Conservation (phyloP, 768 basidiomycete genomes). For the Hortiboletus campestris region DNA sequence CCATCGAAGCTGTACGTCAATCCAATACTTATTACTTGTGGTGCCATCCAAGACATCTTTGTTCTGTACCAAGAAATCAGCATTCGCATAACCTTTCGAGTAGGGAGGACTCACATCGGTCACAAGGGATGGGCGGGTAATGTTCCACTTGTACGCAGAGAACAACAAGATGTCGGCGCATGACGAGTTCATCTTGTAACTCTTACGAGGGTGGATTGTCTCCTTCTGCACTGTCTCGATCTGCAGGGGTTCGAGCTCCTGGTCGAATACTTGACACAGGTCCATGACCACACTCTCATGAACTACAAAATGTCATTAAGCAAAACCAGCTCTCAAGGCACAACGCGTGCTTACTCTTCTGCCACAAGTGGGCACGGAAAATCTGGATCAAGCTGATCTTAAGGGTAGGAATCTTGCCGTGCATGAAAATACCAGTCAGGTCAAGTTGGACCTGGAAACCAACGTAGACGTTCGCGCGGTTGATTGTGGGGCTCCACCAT, state of each 20-base stretch:
- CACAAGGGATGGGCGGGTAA: slow-evolving; percentile 90
- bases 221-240: slow-evolving; percentile 99
- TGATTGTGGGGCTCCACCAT: slow-evolving; percentile 99
- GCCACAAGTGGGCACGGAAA: slow-evolving; percentile 99
- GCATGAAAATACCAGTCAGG: slow-evolving; percentile 97
- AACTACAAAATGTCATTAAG: slow-evolving; percentile 41
- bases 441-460: slow-evolving; percentile 99
- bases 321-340: slow-evolving; percentile 11
- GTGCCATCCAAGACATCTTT: slow-evolving; percentile 98
- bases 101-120: slow-evolving; percentile 66
- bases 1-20: slow-evolving; percentile 93
- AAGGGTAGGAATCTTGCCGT: slow-evolving; percentile 96
- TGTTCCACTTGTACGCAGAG: slow-evolving; percentile 98
- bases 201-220: slow-evolving; percentile 98
- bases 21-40: slow-evolving; percentile 98
- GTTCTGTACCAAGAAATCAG: slow-evolving; percentile 44
- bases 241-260: slow-evolving; percentile 95
- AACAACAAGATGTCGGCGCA: slow-evolving; percentile 98
- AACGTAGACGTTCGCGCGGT: slow-evolving; percentile 98
- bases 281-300: slow-evolving; percentile 94
- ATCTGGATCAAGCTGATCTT: slow-evolving; percentile 99
- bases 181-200: slow-evolving; percentile 99
- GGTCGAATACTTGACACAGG: slow-evolving; percentile 98
- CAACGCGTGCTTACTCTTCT: slow-evolving; percentile 75
- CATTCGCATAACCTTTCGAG: not conserved